A percentile compares a stretch with the other conserved stretches of the same genome.
Conservation (phyloP, 2,329 filamentous ascomycete species). For the Hypoxylon rubiginosum region DNA sequence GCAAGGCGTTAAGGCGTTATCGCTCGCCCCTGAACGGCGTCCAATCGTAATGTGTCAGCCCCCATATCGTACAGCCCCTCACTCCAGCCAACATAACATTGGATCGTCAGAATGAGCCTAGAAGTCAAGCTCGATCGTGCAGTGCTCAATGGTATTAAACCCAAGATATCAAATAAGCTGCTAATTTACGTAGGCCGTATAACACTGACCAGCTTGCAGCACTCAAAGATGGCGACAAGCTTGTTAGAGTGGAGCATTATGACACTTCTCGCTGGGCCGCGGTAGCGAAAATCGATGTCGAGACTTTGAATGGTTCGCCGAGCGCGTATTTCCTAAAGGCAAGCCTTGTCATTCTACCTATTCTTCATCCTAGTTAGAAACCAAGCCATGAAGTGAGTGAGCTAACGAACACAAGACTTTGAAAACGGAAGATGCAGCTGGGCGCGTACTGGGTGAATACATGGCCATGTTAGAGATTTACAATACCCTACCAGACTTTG, state of each 20-base stretch:
- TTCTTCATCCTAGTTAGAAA: background rate
- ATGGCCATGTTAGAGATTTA: conserved; percentile 31
- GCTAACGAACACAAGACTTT: conserved; percentile 2
- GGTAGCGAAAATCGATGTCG: conserved; percentile 13
- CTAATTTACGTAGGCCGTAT: background rate
- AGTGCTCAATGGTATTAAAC: background rate
- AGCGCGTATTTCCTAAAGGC: conserved; percentile 32
- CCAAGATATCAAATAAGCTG: background rate
- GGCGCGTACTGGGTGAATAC: conserved; percentile 36
- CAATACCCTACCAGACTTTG: conserved; percentile 28
- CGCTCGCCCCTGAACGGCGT: background rate
- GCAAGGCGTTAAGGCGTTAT: background rate
- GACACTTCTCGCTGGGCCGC: conserved; percentile 24
- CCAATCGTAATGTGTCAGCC: background rate
- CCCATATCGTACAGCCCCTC: background rate
- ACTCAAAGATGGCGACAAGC: conserved; percentile 20
- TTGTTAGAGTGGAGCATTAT: conserved; percentile 16
- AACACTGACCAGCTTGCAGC: conserved; percentile 1
- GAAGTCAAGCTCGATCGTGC: background rate
- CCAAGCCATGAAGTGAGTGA: background rate
- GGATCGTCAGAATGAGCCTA: background rate
- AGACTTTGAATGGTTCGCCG: conserved; percentile 5
- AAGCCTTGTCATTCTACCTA: background rate
- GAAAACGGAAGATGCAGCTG: conserved; percentile 20
- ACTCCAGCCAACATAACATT: background rate